These are phyloP conservation scores for Aspergillus sp. DNA, from an alignment of 2,329 filamentous ascomycete species.

Conservation along the genomic window DNA sequence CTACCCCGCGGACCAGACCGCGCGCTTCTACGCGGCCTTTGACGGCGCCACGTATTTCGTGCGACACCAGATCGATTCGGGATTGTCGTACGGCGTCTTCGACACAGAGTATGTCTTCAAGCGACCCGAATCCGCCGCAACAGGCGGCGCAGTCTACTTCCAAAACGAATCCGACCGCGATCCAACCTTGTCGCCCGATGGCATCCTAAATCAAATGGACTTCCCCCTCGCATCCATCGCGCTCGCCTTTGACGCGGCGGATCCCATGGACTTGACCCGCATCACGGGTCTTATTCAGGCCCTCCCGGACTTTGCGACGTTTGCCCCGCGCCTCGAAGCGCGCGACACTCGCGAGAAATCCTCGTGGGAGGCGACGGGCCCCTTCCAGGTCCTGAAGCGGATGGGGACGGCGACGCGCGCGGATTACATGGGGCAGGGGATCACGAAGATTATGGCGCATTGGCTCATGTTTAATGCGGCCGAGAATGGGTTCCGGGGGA, in stretches of 20 bases:
- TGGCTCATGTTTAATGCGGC: constrained; percentile 14
- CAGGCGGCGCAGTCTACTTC: constrained; percentile 7
- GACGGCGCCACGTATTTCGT: constrained; percentile 2
- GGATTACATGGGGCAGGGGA: constrained; percentile 5
- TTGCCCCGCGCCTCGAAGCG: neutral
- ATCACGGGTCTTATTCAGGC: neutral
- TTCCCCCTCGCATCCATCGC: constrained; percentile 16
- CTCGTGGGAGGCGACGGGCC: constrained; percentile 1
- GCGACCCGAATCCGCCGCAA: constrained; percentile 1
- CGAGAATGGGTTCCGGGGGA: constrained; percentile 1
- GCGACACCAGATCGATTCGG: constrained; percentile 10
- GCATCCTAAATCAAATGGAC: constrained; percentile 12
- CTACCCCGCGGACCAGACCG: constrained; percentile 6
- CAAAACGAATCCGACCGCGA: neutral
- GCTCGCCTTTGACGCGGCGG: constrained; percentile 1
- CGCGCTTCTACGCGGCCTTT: constrained; percentile 2
- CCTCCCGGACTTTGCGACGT: neutral
- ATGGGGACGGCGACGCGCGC: constrained; percentile 14
- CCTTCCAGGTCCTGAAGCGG: constrained; percentile 3
- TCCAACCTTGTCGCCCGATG: neutral
- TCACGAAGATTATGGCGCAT: constrained; percentile 14
- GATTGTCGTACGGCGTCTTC: constrained; percentile 16
- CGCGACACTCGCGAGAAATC: neutral
- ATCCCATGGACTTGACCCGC: constrained; percentile 2
- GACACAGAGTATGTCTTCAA: constrained; percentile 17